Evolutionary conservation across 2,329 filamentous ascomycete species (phyloP), one percentile per base, ranked within the genome.

Genomic region (Epichloe uncinata): DNA sequence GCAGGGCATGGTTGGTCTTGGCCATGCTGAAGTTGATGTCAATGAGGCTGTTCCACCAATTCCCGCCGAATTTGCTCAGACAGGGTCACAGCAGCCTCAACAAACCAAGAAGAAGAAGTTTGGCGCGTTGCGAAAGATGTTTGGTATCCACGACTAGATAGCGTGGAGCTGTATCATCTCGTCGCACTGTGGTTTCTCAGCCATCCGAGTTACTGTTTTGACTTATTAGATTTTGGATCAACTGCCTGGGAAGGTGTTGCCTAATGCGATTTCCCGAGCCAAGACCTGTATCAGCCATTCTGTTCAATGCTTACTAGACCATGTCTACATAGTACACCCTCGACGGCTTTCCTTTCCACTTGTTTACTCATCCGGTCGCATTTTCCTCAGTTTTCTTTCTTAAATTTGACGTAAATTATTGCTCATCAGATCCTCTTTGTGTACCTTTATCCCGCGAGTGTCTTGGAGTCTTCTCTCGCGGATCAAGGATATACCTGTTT

Each of bases 31-130:
- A 20, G 53, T 50, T 11, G 54, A 52, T 13, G 46, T 51, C 35
- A 53, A 50, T n/a, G 49, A 55, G 8, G 42, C 51, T 13, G 50
- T 43, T 11, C 36, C 47, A 47, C 54, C 26, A 34, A 46, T 51
- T 13, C 48, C 51, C 3, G 45, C 47, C 30, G 33, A 8, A 12
- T 44, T 46, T 9, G n/a, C 34, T 18, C 13, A 41, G 20, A 7
- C 35, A 9, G 47, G 37, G 4, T n/a, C n/a, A 5, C 41, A 45
- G 26, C 30, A 33, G 13, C 42, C 42, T 37, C 53, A 55, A 36
- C 53, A 42, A 48, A 62, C 57, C 54, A 73, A 66, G 68, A 79
- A 76, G 69, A 87, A 86, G 73, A 85, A 82, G 65, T 87, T 87
- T 64, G 73, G 74, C 41, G 68, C 71, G 49, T 64, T 87, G 61